A percentile compares a stretch with the other conserved stretches of the same genome.
These are phyloP conservation scores for Paracoccidioides brasiliensis DNA, from an alignment of 2,329 filamentous ascomycete genomes.

Conservation along the genomic window DNA sequence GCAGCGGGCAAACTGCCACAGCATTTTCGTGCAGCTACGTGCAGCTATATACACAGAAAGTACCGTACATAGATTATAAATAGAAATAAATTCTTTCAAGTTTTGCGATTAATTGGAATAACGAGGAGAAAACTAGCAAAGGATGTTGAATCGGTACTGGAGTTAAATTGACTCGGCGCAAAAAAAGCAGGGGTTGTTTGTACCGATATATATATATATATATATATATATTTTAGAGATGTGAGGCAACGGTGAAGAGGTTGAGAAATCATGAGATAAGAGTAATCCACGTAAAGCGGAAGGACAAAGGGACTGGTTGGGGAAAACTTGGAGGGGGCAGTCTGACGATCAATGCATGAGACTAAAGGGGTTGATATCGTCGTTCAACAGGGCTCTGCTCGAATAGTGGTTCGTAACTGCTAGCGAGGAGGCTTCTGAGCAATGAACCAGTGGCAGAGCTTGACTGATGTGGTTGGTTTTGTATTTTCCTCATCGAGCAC, in stretches of 20 bases:
- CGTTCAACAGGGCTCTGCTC: no score
- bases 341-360: neutral
- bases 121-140: neutral
- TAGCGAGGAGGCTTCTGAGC: no score
- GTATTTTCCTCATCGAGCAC: no score
- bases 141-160: neutral
- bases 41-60: neutral
- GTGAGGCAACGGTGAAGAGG: neutral
- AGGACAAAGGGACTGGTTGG: neutral
- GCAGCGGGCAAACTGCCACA: neutral
- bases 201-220: no score
- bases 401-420: no score
- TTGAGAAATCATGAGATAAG: neutral
- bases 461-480: no score
- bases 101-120: neutral
- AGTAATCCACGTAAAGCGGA: neutral
- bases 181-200: neutral
- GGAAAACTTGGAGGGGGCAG: neutral
- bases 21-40: neutral
- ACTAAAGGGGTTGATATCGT: neutral
- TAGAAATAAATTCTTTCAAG: neutral
- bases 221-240: neutral
- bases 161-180: neutral
- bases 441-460: no score
- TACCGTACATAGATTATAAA: neutral